Evolutionary conservation across 129 eudicot species (phyloP), one percentile per base, ranked within the genome.

Genomic region (Chrysanthemum makinoi): DNA sequence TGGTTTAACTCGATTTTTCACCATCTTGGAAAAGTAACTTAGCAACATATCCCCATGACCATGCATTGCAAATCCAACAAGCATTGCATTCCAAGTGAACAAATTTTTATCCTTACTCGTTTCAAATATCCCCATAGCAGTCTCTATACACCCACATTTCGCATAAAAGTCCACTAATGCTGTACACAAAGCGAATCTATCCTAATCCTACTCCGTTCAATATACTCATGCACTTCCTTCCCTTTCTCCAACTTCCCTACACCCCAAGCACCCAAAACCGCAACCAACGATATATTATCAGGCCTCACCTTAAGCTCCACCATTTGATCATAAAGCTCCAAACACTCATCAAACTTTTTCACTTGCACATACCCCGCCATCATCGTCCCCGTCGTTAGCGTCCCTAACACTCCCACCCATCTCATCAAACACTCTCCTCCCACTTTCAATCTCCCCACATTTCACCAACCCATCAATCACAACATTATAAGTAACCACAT

Each of bases 41-140:
- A 91, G 83, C 58, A 86, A 65, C 43, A 53, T 19, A 15, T 67
- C 46, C 1, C 92, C 91, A 52, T 82, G 66, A 50, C 91, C 95
- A 54, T 88, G 86, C 79, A 91, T 75, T 0, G 97, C 95, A n/a
- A 91, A 81, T 58, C 91, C 95, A 15, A 83, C 70, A 5, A 86
- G 83, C 87, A 91, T 72, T 9, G 95, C 91, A 62, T 91, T 91
- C 97, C 95, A 88, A 10, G 86, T 80, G 69, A 69, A 82, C 56
- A 88, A 61, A 47, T 82, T 86, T 69, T 78, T 91, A 14, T 78
- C 80, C 10, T 17, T 5, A 46, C 65, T 65, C 9, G 77, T 22
- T 71, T 85, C 84, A 10, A 86, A 91, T 48, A 88, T 62, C 62
- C 71, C 80, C 47, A 68, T 68, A 54, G 97, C 97, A 2, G 65